Evolutionary conservation across 108 stramenopile genomes (phyloP), one percentile per base, ranked within the genome.

Genomic region (Cyclotella sp.): DNA sequence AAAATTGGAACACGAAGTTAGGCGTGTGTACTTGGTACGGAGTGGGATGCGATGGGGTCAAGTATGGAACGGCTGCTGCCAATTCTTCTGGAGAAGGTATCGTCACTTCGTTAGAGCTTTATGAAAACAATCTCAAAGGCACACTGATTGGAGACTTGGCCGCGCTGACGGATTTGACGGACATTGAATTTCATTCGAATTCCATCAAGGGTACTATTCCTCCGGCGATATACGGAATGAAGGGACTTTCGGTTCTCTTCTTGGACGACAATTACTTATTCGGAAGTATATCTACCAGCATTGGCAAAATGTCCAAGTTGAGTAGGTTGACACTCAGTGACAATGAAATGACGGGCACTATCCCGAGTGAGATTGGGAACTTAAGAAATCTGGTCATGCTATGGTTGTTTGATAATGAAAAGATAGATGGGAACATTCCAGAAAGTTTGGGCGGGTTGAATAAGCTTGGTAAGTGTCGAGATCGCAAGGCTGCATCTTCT

Each of bases 201-300:
- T 39, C 26, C 8, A 63, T 89, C 40, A 53, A 45, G 13, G 88
- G 86, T 19, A 63, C 70, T 10, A 73, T 89, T 1, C 88, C 88
- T 9, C 39, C 78, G 15, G 57, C 65, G 9, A 13, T 87, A 11
- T 71, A 46, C 24, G 18, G 28, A 0, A 54, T 84, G 55, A 16
- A n/a, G 16, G 43, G 42, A 27, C 40, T 82, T 16, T 46, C 57
- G 19, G 59, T 51, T 13, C 47, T 82, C 24, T 74, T 73, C 43
- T 74, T 83, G 73, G 73, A 75, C 57, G 65, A 43, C 14, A 63
- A 63, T 54, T 15, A 41, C n/a, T 51, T 70, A 24, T 19, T 9
- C 22, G 66, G 70, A 18, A 66, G 54, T 5, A 67, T 63, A 49
- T 42, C 67, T 77, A 15, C 58, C 26, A 10, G 16, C 47, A 40